phyloP scores from a whole-genome alignment of 371 early-diverging fungal species.

The Apophysomyces elegans region DNA sequence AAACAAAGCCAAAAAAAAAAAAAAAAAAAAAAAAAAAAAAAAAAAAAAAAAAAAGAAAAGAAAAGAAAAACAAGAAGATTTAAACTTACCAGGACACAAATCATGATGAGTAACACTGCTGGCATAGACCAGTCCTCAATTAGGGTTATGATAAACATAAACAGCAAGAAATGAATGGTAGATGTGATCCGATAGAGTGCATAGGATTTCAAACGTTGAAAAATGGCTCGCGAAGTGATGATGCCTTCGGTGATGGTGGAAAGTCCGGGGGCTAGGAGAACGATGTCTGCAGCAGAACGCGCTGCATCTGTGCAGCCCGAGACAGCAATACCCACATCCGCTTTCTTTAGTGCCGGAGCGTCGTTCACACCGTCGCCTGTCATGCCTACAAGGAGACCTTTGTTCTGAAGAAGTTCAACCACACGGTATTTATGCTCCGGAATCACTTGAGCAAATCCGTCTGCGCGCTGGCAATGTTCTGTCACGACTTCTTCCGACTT shows the following conservation, averaged over 20 bases:
- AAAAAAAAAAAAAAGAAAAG: too few species aligned
- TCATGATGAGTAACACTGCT: slow-evolving; percentile 81
- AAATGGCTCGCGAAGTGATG: slow-evolving; percentile 84
- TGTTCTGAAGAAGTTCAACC: slow-evolving; percentile 81
- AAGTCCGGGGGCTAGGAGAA: slow-evolving; percentile 85
- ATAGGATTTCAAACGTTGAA: slow-evolving; percentile 92
- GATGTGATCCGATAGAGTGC: slow-evolving; percentile 93
- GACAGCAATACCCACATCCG: slow-evolving; percentile 87
- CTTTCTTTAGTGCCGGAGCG: slow-evolving; percentile 88
- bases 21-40: too few species aligned
- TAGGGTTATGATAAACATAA: slow-evolving; percentile 89
- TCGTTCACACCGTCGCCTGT: slow-evolving; percentile 89
- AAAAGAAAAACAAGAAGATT: background rate
- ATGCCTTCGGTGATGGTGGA: slow-evolving; percentile 90
- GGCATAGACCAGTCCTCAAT: slow-evolving; percentile 84
- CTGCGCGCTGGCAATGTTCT: slow-evolving; percentile 70
- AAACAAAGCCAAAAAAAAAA: too few species aligned
- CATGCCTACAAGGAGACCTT: slow-evolving; percentile 81
- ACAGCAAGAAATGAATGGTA: slow-evolving; percentile 90
- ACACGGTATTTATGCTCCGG: slow-evolving; percentile 87
- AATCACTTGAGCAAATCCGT: slow-evolving; percentile 82
- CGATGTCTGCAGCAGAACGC: slow-evolving; percentile 93
- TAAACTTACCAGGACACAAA: slow-evolving; percentile 69
- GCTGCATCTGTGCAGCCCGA: slow-evolving; percentile 93
- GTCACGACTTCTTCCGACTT: slow-evolving; percentile 57